phyloP scores from a whole-genome alignment of 768 basidiomycete genomes.

The Leccinum pellstonianum region DNA sequence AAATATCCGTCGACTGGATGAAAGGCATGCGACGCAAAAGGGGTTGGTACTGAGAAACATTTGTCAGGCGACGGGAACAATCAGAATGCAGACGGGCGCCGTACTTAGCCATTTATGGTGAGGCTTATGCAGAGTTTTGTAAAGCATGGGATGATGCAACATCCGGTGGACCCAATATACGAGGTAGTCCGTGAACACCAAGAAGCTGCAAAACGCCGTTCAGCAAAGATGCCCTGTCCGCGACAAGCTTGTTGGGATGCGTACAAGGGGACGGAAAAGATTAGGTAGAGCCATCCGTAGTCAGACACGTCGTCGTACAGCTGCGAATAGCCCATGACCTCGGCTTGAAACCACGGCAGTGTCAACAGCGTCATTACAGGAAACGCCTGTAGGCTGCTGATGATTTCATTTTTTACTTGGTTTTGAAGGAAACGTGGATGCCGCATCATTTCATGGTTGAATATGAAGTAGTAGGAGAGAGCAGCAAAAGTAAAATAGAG shows the following conservation, averaged over 20 bases:
- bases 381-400: slow-evolving; percentile 69
- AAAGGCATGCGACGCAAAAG: slow-evolving; percentile 97
- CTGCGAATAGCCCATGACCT: slow-evolving; percentile 81
- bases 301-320: slow-evolving; percentile 78
- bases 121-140: slow-evolving; percentile 93
- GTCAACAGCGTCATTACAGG: slow-evolving; percentile 82
- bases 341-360: slow-evolving; percentile 91
- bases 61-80: slow-evolving; percentile 8
- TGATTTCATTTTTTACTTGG: slow-evolving; percentile 82
- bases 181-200: slow-evolving; percentile 86
- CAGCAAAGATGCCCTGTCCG: background rate
- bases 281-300: slow-evolving; percentile 74
- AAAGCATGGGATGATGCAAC: slow-evolving; percentile 81
- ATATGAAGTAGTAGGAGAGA: slow-evolving; percentile 79
- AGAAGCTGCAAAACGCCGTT: slow-evolving; percentile 48
- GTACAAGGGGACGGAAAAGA: slow-evolving; percentile 68
- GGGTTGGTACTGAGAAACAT: slow-evolving; percentile 76
- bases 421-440: slow-evolving; percentile 93
- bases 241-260: slow-evolving; percentile 25
- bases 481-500: slow-evolving; percentile 91
- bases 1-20: slow-evolving; percentile 93
- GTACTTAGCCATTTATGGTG: slow-evolving; percentile 98
- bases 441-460: slow-evolving; percentile 93
- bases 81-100: slow-evolving; percentile 24
- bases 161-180: slow-evolving; percentile 98